Evolutionary conservation across 2,329 filamentous ascomycete genomes (phyloP), one percentile per base, ranked within the genome.

Genomic region (Monilinia fructigena): DNA sequence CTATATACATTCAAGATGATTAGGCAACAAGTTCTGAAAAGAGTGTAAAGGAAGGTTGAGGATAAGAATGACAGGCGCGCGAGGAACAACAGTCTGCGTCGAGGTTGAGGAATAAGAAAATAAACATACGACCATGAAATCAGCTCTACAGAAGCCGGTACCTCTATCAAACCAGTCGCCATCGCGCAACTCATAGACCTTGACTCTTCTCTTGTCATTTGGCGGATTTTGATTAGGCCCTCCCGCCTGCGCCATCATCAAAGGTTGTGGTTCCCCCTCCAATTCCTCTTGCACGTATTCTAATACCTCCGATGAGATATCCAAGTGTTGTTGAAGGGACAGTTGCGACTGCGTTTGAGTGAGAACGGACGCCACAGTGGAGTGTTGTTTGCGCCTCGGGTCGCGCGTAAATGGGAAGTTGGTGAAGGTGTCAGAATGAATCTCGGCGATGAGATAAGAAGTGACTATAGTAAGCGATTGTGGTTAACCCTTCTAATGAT

Each of bases 131-230:
- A 72, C 70, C 35, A 71, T 64, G 58, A 73, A 76, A 6, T 68
- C 65, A 58, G 93, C 93, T 68, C 87, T 91, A 78, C 95, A 98
- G 79, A 97, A 97, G 70, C 95, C 95, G 58, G 95, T 99, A 71
- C 95, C 95, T 75, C 94, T 86, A 80, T 99, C 95, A 78, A 94
- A 97, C 95, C 95, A 99, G 86, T 98, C 95, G 84, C 96, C 97
- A 81, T 97, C 93, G 79, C 92, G 92, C 75, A 99, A 86, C 82
- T 98, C 95, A 80, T 99, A 99, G 77, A 99, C 95, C 84, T 99
- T 99, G 80, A 98, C 95, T 84, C 95, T 85, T 79, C 85, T 87
- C 80, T 83, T 86, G 75, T 88, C 86, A 78, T 83, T 83, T 66
- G 72, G 72, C 71, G 72, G 72, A 53, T 59, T 53, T 23, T 60